Conservation (phyloP, 2,329 filamentous ascomycete species). For the Venturia carpophila region DNA sequence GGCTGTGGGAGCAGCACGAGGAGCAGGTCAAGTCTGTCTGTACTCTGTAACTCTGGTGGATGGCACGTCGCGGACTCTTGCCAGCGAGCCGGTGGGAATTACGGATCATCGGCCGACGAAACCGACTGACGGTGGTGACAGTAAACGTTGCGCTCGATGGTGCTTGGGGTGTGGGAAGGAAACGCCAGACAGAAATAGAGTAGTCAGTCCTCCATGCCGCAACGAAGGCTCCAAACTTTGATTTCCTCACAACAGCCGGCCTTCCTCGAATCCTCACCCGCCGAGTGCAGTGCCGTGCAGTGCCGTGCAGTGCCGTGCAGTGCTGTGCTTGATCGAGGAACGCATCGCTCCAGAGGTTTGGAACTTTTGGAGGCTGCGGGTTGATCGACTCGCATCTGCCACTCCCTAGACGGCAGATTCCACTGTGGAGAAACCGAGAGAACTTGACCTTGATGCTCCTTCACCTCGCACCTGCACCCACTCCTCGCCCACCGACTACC, state of each 20-base stretch:
- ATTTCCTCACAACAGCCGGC: background rate
- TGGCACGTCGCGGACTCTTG: too few species aligned
- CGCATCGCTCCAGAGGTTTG: too few species aligned
- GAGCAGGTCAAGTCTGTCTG: background rate
- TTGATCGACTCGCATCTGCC: too few species aligned
- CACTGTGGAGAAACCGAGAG: too few species aligned
- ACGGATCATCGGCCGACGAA: too few species aligned
- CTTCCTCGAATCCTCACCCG: background rate
- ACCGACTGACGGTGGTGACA: too few species aligned
- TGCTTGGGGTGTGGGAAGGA: background rate
- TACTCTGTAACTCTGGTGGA: too few species aligned
- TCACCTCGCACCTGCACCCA: background rate
- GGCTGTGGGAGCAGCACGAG: background rate
- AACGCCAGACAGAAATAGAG: conserved; percentile 4
- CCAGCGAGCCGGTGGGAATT: too few species aligned
- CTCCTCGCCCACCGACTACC: background rate
- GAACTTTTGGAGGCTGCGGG: too few species aligned
- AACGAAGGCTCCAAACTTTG: background rate
- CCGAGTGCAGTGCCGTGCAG: background rate
- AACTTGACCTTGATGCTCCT: background rate
- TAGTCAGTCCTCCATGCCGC: background rate
- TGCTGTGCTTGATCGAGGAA: background rate
- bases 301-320: too few species aligned
- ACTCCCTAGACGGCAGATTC: too few species aligned
- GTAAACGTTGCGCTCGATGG: too few species aligned